Conservation (phyloP, 495 filamentous ascomycete genomes). For the Lophiotrema nucula region DNA sequence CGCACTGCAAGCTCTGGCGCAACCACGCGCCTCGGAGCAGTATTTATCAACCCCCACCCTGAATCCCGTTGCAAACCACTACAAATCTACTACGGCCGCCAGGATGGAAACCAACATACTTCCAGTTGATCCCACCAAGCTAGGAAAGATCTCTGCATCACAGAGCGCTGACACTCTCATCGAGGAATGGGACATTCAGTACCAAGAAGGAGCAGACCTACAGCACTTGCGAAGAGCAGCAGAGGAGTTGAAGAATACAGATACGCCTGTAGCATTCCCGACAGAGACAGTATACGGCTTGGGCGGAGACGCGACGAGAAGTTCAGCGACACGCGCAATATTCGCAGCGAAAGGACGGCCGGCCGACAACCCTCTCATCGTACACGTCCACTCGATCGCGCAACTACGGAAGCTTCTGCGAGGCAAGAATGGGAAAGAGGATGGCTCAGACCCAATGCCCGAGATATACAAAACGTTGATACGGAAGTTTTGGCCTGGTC, state of each 20-base stretch:
- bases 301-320: conserved; percentile 88
- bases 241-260: conserved; percentile 56
- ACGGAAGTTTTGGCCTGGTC: conserved; percentile 86
- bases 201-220: conserved; percentile 16
- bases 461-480: conserved; percentile 81
- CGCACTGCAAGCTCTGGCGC: conserved; percentile 20
- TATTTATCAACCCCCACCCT: conserved; percentile 4
- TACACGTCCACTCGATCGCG: conserved; percentile 78
- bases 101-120: conserved; percentile 31
- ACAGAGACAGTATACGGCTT: conserved; percentile 98
- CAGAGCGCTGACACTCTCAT: background rate
- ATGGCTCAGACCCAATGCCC: conserved; percentile 58
- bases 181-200: conserved; percentile 30
- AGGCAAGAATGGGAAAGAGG: conserved; percentile 37
- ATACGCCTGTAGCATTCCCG: conserved; percentile 86
- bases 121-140: conserved; percentile 19
- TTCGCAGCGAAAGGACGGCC: conserved; percentile 87
- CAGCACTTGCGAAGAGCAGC: conserved; percentile 55
- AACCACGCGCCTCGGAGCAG: background rate
- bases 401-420: conserved; percentile 69
- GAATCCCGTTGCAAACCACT: background rate
- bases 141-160: conserved; percentile 19
- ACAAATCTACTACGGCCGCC: background rate
- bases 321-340: conserved; percentile 81
- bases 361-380: conserved; percentile 91